phyloP scores from a whole-genome alignment of 2,329 filamentous ascomycete species.

The Ceratocystiopsis minuta region DNA sequence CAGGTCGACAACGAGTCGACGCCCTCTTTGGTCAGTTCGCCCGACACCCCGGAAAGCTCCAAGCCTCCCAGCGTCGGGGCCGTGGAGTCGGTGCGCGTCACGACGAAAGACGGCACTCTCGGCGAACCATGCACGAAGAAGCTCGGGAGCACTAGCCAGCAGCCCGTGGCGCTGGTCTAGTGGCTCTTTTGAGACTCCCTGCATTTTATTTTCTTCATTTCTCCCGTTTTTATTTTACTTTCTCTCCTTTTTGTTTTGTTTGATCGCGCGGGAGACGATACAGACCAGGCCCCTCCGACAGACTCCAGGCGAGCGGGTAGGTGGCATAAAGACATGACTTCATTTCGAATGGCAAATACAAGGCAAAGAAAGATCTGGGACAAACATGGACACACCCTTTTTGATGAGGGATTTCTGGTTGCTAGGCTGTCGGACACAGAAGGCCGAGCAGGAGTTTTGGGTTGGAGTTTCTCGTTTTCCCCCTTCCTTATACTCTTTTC shows the following conservation, averaged over 20 bases:
- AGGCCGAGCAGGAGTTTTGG: too few relatives aligned
- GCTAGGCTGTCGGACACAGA: too few relatives aligned
- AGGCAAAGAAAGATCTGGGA: too few relatives aligned
- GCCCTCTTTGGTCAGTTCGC: slow-evolving; percentile 48
- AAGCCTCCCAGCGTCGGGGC: slow-evolving; percentile 45
- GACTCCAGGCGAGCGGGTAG: too few relatives aligned
- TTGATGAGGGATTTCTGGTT: too few relatives aligned
- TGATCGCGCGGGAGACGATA: neutral
- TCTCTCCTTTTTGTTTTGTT: neutral
- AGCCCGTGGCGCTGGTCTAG: neutral
- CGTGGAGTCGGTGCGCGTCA: slow-evolving; percentile 10
- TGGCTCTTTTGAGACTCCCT: too few relatives aligned
- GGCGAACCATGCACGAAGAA: neutral
- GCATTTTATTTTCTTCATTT: slow-evolving; percentile 1
- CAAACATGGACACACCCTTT: too few relatives aligned
- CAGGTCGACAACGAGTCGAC: slow-evolving; percentile 35
- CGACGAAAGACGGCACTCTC: neutral
- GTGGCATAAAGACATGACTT: too few relatives aligned
- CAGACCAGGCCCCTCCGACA: too few relatives aligned
- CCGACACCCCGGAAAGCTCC: slow-evolving; percentile 50
- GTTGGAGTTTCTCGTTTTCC: too few relatives aligned
- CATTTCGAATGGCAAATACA: too few relatives aligned
- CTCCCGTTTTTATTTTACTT: neutral
- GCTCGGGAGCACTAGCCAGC: neutral
- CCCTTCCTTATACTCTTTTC: too few relatives aligned